Base-by-base conservation (phyloP, 306 rosid genomes). In the Citrullus colocynthis region DNA sequence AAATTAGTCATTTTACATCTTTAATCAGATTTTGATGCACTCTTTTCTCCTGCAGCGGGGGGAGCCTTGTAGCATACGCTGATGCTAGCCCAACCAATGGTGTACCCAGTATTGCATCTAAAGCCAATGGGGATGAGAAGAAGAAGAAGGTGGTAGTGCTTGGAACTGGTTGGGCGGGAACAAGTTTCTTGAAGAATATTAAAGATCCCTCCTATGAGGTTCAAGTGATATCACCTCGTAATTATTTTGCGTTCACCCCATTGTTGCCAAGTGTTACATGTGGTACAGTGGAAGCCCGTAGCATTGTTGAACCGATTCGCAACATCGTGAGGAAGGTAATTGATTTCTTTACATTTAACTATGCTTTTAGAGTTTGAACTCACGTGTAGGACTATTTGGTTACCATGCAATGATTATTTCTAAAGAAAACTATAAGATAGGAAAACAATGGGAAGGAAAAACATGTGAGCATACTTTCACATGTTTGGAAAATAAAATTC, bases 151-250 rank as follows among this genome's bases (percentile, higher is more conserved):
- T 95, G 79, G 96, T 95, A 39, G 91, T 95, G 62, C 91, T 95
- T 76, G 99, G 99, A 80, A 95, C 97, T n/a, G 99, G 99, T 24
- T 95, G 99, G 99, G 99, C 96, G 21, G 92, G 88, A 44, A 95
- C 99, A 7, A 92, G 96, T 84, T 95, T 95, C 81, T 36, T 95
- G 81, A 95, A 88, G 93, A 90, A 86, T 83, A 82, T 95, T 16
- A 82, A 86, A 9, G 81, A 65, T 75, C 90, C 93, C 0, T 81
- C 83, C 44, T 95, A 89, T 56, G 99, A 95, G 74, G 93, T 95
- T 74, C 92, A 90, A 65, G 89, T 95, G 58, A 78, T 95, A 21
- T 95, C 99, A 21, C 99, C 99, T 75, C 92, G 99, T 5, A 95
- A 95, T 77, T 95, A 89, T 60, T 95, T 95, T 80, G 93, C 97